Evolutionary conservation across 2,329 filamentous ascomycete species (phyloP).

Genomic region (Akanthomyces muscarius): DNA sequence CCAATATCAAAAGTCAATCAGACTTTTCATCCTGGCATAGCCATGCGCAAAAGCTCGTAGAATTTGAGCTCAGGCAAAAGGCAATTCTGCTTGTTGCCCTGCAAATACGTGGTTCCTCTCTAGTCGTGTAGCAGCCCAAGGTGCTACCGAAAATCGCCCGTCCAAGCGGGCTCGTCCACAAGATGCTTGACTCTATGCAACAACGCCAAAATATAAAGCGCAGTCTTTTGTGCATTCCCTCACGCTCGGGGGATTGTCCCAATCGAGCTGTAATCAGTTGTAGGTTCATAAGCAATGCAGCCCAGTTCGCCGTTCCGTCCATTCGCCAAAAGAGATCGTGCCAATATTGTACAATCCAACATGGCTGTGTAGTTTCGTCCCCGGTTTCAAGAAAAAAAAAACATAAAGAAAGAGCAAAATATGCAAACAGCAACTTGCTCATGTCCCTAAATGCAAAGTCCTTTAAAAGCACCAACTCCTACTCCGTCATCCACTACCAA

Average conservation of each 20-base stretch:
- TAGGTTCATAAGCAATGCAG: slow-evolving; percentile 30
- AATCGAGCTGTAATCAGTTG: slow-evolving; percentile 20
- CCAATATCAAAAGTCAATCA: neutral
- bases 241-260: slow-evolving; percentile 4
- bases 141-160: slow-evolving; percentile 15
- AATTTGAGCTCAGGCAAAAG: slow-evolving; percentile 7
- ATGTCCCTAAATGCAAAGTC: slow-evolving; percentile 24
- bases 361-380: slow-evolving; percentile 14
- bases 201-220: slow-evolving; percentile 8
- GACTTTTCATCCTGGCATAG: slow-evolving; percentile 9
- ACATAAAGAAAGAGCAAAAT: slow-evolving; percentile 27
- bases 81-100: slow-evolving; percentile 17
- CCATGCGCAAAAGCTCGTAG: slow-evolving; percentile 9
- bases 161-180: slow-evolving; percentile 10
- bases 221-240: slow-evolving; percentile 9
- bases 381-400: slow-evolving; percentile 20
- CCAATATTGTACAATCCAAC: slow-evolving; percentile 44
- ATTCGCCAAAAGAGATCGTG: slow-evolving; percentile 33
- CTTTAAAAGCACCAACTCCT: slow-evolving; percentile 19
- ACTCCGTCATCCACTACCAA: slow-evolving; percentile 25
- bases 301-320: slow-evolving; percentile 33
- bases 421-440: slow-evolving; percentile 18
- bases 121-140: slow-evolving; percentile 17
- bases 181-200: slow-evolving; percentile 12
- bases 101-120: slow-evolving; percentile 3